Evolutionary conservation across 305 asterid species (phyloP).

Genomic region (Nicotiana rustica): DNA sequence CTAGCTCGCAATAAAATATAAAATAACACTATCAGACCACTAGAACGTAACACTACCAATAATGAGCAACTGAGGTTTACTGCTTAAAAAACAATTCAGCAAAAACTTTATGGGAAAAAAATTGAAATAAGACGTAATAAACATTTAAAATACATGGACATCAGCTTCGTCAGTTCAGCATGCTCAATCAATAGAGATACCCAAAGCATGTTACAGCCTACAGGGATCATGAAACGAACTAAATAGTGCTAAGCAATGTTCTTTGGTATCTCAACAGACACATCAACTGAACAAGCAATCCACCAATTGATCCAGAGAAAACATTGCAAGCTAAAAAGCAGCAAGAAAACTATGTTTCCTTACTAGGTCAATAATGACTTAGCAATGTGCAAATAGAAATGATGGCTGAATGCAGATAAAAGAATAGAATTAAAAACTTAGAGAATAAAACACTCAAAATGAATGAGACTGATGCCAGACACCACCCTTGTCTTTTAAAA

Average conservation of each 20-base stretch:
- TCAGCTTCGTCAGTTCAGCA: neutral
- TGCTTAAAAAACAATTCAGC: neutral
- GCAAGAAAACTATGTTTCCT: neutral
- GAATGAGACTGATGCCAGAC: neutral
- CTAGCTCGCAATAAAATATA: slow-evolving; percentile 1
- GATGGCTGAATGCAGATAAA: neutral
- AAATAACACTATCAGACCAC: neutral
- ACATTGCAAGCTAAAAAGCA: neutral
- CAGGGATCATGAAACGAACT: neutral
- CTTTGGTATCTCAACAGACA: slow-evolving; percentile 9
- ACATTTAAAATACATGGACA: too few species aligned
- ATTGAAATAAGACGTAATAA: neutral
- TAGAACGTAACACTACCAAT: neutral
- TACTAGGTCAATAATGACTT: neutral
- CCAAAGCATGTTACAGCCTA: slow-evolving; percentile 5
- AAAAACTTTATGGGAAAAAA: neutral
- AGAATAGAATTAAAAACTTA: neutral
- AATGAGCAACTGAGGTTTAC: neutral
- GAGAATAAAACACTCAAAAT: neutral
- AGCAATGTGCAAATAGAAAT: neutral
- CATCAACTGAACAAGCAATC: neutral
- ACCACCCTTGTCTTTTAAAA: too few species aligned
- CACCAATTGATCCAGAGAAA: neutral
- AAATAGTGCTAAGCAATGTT: neutral
- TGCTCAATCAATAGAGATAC: neutral